Percentiles rank a stretch among this genome's conserved stretches.
These are phyloP conservation scores for Hysterangium stoloniferum DNA, from an alignment of 768 basidiomycete species.

Conservation along the genomic window DNA sequence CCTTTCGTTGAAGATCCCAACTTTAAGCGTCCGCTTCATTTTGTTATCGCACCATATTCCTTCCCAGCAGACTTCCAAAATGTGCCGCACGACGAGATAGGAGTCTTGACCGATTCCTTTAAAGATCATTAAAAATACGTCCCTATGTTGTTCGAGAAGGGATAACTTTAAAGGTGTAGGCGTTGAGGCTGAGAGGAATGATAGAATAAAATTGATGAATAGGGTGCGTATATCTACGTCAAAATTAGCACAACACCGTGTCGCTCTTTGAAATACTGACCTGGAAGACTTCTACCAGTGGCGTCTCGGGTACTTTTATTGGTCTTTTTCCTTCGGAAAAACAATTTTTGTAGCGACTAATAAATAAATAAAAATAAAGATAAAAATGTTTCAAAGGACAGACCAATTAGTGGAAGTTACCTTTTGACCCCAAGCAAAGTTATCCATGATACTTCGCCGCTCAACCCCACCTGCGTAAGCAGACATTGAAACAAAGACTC, in stretches of 20 bases:
- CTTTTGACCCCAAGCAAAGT: slow-evolving; percentile 75
- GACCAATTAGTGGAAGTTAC: slow-evolving; percentile 26
- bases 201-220: slow-evolving; percentile 64
- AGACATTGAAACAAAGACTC: slow-evolving; percentile 54
- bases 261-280: background rate
- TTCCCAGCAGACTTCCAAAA: slow-evolving; percentile 71
- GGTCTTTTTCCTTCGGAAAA: slow-evolving; percentile 61
- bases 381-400: background rate
- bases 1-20: slow-evolving; percentile 61
- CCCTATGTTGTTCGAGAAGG: slow-evolving; percentile 66
- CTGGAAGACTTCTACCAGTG: slow-evolving; percentile 18
- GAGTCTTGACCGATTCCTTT: slow-evolving; percentile 64
- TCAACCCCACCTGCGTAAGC: slow-evolving; percentile 60
- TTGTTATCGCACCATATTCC: slow-evolving; percentile 70
- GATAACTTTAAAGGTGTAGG: slow-evolving; percentile 46
- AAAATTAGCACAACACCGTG: slow-evolving; percentile 12
- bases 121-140: slow-evolving; percentile 60
- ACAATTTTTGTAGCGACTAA: slow-evolving; percentile 57
- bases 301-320: slow-evolving; percentile 26
- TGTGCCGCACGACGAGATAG: slow-evolving; percentile 47
- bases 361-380: slow-evolving; percentile 8
- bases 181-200: slow-evolving; percentile 50
- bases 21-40: slow-evolving; percentile 62
- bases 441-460: slow-evolving; percentile 52
- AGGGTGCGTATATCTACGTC: slow-evolving; percentile 74